A percentile compares a stretch with the other conserved stretches of the same genome.
Conservation (phyloP, 2,329 filamentous ascomycete species). For the Fusarium protoensiforme region DNA sequence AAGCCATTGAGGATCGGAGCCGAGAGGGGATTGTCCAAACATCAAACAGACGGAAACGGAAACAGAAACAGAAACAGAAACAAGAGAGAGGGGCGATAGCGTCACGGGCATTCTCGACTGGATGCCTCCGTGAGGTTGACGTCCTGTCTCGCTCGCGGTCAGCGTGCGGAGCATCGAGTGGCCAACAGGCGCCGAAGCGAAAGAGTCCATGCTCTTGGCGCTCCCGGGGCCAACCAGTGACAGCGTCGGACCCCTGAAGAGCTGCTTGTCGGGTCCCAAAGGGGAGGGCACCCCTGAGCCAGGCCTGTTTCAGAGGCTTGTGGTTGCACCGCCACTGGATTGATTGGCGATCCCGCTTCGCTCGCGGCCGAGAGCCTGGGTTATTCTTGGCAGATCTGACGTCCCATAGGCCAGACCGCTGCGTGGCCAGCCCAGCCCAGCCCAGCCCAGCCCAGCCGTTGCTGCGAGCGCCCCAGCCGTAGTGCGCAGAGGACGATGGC, state of each 20-base stretch:
- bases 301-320: slow-evolving; percentile 41
- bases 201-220: slow-evolving; percentile 6
- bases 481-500: not conserved
- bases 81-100: slow-evolving; percentile 17
- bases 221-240: slow-evolving; percentile 22
- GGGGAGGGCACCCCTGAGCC: slow-evolving; percentile 28
- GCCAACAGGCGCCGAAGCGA: slow-evolving; percentile 30
- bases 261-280: slow-evolving; percentile 2
- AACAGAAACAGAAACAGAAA: slow-evolving; percentile 21
- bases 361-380: slow-evolving; percentile 31
- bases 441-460: slow-evolving; percentile 28
- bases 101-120: slow-evolving; percentile 20
- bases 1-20: slow-evolving; percentile 14
- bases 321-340: slow-evolving; percentile 23
- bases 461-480: slow-evolving; percentile 28
- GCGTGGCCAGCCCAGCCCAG: not conserved
- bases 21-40: slow-evolving; percentile 18
- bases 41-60: slow-evolving; percentile 26
- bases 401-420: slow-evolving; percentile 33
- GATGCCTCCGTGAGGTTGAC: slow-evolving; percentile 37
- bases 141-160: slow-evolving; percentile 32
- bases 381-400: slow-evolving; percentile 33
- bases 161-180: slow-evolving; percentile 36
- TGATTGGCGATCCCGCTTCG: slow-evolving; percentile 16
- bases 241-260: slow-evolving; percentile 30